A percentile compares a stretch with the other conserved stretches of the same genome.
Evolutionary conservation across 306 rosid species (phyloP).

Genomic region (Begonia fuchsioides): DNA sequence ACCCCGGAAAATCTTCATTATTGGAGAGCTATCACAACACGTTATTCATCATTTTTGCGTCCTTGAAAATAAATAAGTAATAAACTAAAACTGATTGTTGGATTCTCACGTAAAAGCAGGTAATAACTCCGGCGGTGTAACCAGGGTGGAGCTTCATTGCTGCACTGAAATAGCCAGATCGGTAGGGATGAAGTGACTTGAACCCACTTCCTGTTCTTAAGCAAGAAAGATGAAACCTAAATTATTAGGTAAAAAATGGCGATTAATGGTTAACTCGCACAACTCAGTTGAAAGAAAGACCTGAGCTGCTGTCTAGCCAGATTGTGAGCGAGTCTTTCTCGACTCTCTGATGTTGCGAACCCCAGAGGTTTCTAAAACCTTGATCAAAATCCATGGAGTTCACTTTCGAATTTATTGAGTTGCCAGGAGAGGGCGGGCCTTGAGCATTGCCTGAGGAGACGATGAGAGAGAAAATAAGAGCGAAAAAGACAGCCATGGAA

Average conservation of each 20-base stretch:
- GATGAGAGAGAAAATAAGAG: slow-evolving; percentile 16
- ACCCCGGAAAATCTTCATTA: slow-evolving; percentile 53
- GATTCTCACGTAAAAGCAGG: slow-evolving; percentile 57
- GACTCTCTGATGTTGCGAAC: slow-evolving; percentile 57
- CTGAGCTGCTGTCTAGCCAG: slow-evolving; percentile 66
- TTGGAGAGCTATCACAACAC: slow-evolving; percentile 53
- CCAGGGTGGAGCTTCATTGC: slow-evolving; percentile 77
- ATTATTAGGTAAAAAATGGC: neutral
- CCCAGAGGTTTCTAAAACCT: slow-evolving; percentile 63
- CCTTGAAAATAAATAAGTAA: slow-evolving; percentile 1
- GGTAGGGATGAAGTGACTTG: slow-evolving; percentile 45
- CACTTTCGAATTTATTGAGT: slow-evolving; percentile 44
- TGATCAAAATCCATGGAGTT: slow-evolving; percentile 36
- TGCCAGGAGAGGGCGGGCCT: slow-evolving; percentile 77
- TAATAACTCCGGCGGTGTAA: slow-evolving; percentile 81
- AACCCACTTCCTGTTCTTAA: slow-evolving; percentile 66
- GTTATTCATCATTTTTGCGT: too few species aligned
- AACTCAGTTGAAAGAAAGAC: slow-evolving; percentile 14
- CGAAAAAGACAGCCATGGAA: slow-evolving; percentile 26
- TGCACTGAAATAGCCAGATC: slow-evolving; percentile 66
- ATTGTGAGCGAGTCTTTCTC: slow-evolving; percentile 21
- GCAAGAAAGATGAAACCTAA: neutral
- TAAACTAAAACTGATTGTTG: neutral
- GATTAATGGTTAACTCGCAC: neutral
- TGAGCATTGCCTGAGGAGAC: slow-evolving; percentile 24